A percentile compares a stretch with the other conserved stretches of the same genome.
These are phyloP conservation scores for Gnomoniopsis sp. DNA, from an alignment of 2,329 filamentous ascomycete genomes.

Conservation along the genomic window DNA sequence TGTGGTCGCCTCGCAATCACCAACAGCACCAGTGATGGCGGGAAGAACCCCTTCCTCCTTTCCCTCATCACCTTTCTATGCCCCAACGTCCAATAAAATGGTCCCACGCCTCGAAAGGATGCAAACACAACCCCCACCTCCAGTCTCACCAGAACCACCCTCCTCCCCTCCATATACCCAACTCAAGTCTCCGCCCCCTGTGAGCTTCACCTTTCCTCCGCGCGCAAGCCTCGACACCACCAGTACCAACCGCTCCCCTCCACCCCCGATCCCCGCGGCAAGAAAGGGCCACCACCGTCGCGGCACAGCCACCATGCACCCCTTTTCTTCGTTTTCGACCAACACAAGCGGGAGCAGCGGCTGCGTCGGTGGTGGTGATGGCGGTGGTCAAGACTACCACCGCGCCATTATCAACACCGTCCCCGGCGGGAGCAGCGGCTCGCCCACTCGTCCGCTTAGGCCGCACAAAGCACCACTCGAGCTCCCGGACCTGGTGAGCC, in stretches of 20 bases:
- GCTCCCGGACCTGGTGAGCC: conserved; percentile 31
- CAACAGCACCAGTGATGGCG: neutral
- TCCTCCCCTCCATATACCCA: neutral
- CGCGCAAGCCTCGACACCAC: conserved; percentile 13
- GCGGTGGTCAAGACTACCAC: neutral
- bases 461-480: conserved; percentile 34
- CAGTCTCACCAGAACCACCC: neutral
- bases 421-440: conserved; percentile 10
- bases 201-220: conserved; percentile 18
- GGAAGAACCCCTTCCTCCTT: conserved; percentile 23
- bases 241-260: neutral
- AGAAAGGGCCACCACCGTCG: conserved; percentile 17
- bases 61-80: conserved; percentile 35
- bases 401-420: neutral
- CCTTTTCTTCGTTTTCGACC: neutral
- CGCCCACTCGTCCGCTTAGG: conserved; percentile 30
- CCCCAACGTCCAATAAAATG: conserved; percentile 34
- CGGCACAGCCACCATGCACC: neutral
- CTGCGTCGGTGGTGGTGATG: neutral
- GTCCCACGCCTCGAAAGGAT: conserved; percentile 31
- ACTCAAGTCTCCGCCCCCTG: conserved; percentile 20
- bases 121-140: neutral
- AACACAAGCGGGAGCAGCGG: neutral
- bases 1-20: conserved; percentile 4
- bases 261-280: conserved; percentile 20